phyloP scores from a whole-genome alignment of 306 rosid species.

The Cicer chorassanicum region DNA sequence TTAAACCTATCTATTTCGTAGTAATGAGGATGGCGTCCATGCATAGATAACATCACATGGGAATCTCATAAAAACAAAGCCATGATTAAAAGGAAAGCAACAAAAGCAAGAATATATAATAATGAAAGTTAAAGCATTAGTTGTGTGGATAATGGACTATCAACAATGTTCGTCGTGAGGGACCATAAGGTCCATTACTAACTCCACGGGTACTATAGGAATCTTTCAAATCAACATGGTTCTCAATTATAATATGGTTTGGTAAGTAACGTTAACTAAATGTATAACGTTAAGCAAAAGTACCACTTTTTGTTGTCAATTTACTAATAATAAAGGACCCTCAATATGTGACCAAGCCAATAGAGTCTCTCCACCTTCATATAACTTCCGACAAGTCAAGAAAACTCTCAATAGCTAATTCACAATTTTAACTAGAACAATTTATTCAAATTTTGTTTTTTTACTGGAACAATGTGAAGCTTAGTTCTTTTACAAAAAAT shows the following conservation, averaged over 20 bases:
- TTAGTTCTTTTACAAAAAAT: too few relatives aligned
- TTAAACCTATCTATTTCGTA: background rate
- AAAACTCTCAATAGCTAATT: conserved; percentile 36
- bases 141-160: conserved; percentile 10
- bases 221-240: background rate
- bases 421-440: conserved; percentile 17
- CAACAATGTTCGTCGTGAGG: conserved; percentile 35
- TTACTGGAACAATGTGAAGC: too few relatives aligned
- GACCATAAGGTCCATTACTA: conserved; percentile 6
- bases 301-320: conserved; percentile 14
- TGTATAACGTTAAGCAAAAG: conserved; percentile 38
- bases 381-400: conserved; percentile 6
- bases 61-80: conserved; percentile 40
- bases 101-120: conserved; percentile 40
- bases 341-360: conserved; percentile 36
- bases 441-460: too few relatives aligned
- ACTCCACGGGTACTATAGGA: conserved; percentile 5
- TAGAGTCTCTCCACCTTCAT: conserved; percentile 33
- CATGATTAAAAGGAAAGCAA: conserved; percentile 41
- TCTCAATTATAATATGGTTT: conserved; percentile 31
- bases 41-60: conserved; percentile 47
- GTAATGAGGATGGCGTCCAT: conserved; percentile 34
- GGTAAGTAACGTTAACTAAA: conserved; percentile 15
- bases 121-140: conserved; percentile 37
- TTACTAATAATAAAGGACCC: background rate